Conservation (phyloP, 352 stramenopile genomes). For the Phytophthora pisi region DNA sequence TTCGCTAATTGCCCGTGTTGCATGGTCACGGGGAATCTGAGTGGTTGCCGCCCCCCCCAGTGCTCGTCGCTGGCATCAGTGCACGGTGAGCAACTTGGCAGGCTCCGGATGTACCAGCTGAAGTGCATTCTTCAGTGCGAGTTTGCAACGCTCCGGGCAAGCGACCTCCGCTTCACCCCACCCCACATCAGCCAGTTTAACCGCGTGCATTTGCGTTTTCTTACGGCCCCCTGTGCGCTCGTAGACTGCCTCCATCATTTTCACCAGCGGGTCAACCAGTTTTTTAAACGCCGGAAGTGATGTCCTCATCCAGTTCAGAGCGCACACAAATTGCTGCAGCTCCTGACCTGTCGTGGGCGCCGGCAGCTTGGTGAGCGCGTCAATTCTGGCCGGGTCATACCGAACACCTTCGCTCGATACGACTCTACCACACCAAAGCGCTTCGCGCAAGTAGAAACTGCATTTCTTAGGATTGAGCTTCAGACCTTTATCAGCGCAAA, state of each 20-base stretch:
- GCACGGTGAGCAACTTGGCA: not conserved
- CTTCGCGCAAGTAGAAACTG: too few relatives aligned
- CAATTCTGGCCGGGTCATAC: too few relatives aligned
- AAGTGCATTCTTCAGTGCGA: not conserved
- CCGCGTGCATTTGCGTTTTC: not conserved
- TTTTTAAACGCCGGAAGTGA: not conserved
- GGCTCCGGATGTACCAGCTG: conserved; percentile 4
- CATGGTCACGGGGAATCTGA: not conserved
- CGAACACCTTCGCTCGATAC: too few relatives aligned
- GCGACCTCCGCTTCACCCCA: too few relatives aligned
- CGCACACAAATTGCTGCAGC: not conserved
- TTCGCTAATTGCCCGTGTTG: not conserved
- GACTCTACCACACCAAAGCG: too few relatives aligned
- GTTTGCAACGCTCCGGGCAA: too few relatives aligned
- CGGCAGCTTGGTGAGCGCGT: not conserved
- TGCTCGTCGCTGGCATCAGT: not conserved
- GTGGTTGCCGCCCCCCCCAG: not conserved
- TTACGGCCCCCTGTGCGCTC: not conserved
- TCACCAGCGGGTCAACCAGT: not conserved
- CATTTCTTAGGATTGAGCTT: too few relatives aligned
- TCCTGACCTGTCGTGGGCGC: not conserved
- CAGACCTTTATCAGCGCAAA: too few relatives aligned
- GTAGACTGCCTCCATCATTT: not conserved
- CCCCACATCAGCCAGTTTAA: not conserved
- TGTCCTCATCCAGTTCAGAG: not conserved